Conservation (phyloP, 2,329 filamentous ascomycete species). For the Cercospora berteroae region DNA sequence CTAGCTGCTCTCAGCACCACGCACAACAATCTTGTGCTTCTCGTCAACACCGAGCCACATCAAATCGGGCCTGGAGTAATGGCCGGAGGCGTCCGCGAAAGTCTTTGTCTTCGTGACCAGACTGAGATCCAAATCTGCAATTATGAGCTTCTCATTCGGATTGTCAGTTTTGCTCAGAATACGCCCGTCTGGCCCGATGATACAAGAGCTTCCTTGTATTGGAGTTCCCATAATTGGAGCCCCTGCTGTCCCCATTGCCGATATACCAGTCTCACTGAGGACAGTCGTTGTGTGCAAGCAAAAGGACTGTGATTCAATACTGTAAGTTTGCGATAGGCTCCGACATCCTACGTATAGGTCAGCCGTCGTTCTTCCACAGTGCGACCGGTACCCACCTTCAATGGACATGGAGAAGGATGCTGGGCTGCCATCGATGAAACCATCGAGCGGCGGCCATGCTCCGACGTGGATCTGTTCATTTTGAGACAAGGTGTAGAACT, state of each 20-base stretch:
- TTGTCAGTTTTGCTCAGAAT: slow-evolving; percentile 43
- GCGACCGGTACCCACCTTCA: slow-evolving; percentile 31
- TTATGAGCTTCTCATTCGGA: slow-evolving; percentile 49
- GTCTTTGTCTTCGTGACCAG: slow-evolving; percentile 42
- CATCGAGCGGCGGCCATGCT: slow-evolving; percentile 43
- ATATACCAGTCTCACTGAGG: slow-evolving; percentile 46
- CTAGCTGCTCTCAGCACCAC: slow-evolving; percentile 7
- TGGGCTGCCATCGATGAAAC: slow-evolving; percentile 32
- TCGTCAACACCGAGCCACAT: slow-evolving; percentile 50
- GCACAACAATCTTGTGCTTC: slow-evolving; percentile 22
- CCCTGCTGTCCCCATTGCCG: slow-evolving; percentile 44
- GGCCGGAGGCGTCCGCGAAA: slow-evolving; percentile 50
- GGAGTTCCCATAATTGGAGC: slow-evolving; percentile 43
- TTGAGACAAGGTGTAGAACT: slow-evolving; percentile 43
- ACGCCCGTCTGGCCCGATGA: slow-evolving; percentile 55
- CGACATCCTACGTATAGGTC: slow-evolving; percentile 39
- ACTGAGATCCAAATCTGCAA: slow-evolving; percentile 52
- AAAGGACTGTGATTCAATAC: slow-evolving; percentile 51
- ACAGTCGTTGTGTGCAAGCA: slow-evolving; percentile 28
- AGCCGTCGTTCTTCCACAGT: not conserved
- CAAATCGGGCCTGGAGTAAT: slow-evolving; percentile 54
- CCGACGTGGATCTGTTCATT: slow-evolving; percentile 44
- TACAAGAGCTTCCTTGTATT: slow-evolving; percentile 50
- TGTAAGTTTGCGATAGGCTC: slow-evolving; percentile 54
- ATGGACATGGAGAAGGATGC: slow-evolving; percentile 41